Evolutionary conservation across 305 asterid genomes (phyloP), one percentile per base, ranked within the genome.

Genomic region (Fraxinus floribunda): DNA sequence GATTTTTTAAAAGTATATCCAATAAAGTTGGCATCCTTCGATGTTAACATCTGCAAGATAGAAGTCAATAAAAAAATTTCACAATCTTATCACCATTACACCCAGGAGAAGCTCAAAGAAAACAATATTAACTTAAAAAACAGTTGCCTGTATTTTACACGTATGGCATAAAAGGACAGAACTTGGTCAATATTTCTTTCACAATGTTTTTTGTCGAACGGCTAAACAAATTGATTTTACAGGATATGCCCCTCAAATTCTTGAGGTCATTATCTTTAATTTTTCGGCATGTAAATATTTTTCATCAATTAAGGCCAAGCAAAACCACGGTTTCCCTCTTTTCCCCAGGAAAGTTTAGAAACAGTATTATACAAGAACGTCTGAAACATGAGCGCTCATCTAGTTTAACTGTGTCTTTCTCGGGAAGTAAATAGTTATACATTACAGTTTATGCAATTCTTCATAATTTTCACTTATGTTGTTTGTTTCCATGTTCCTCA

Each of bases 1-100:
- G 98, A 95, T 89, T 95, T 95, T 94, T 91, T 94, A 94, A 90
- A 94, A 70, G 99, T 95, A 84, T 92, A 95, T 79, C 99, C 99
- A 75, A 95, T 95, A 68, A 95, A 95, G 87, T 95, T 93, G 81
- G 98, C 81, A 89, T 94, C 99, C 87, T 93, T 95, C n/a, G 98
- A 95, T 35, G 97, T 94, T 83, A 95, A 85, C 99, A 95, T 95
- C 98, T 95, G 94, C 87, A 78, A 87, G 66, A 80, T 64, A 79
- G 83, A 74, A 72, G 60, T 30, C 66, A 64, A 20, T 3, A 10
- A 44, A 39, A 74, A 30, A 60, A 77, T 8, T 24, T 72, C 36
- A 30, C 39, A 7, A 75, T 35, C 15, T 49, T 30, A 76, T 78
- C 1, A 38, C 26, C 70, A 66, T 70, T 62, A 18, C 26, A 68